Evolutionary conservation across 805 yeast species (phyloP).

Genomic region (Yarrowia deformans): DNA sequence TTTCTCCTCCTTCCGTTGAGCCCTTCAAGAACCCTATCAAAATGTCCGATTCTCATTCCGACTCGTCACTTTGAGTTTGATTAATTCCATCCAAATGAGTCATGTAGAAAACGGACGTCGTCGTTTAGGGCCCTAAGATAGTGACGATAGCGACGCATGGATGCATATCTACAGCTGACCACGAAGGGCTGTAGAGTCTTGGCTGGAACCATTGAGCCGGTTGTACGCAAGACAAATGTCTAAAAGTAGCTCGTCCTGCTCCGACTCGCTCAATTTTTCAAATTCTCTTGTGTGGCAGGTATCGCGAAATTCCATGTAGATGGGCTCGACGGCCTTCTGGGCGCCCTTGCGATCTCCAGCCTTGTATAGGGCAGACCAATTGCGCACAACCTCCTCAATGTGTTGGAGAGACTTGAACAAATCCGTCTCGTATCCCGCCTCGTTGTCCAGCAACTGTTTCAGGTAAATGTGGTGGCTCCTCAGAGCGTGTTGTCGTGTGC

Average conservation of each 20-base stretch:
- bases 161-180: conserved; percentile 17
- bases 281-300: conserved; percentile 35
- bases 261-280: conserved; percentile 18
- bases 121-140: background rate
- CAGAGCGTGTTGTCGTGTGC: conserved; percentile 30
- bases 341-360: conserved; percentile 25
- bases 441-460: conserved; percentile 27
- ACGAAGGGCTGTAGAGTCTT: conserved; percentile 2
- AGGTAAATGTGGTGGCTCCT: conserved; percentile 31
- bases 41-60: background rate
- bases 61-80: background rate
- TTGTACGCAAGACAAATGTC: conserved; percentile 30
- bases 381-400: conserved; percentile 16
- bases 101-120: conserved; percentile 1
- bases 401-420: conserved; percentile 21
- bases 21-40: background rate
- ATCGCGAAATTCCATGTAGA: conserved; percentile 31
- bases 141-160: background rate
- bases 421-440: conserved; percentile 23
- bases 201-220: conserved; percentile 16
- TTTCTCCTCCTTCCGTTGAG: no score
- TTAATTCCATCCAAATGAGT: conserved; percentile 1
- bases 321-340: conserved; percentile 19
- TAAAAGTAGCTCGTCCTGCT: conserved; percentile 21
- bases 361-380: conserved; percentile 5